phyloP scores from a whole-genome alignment of 179 eudicot species.

The Gypsophila paniculata region DNA sequence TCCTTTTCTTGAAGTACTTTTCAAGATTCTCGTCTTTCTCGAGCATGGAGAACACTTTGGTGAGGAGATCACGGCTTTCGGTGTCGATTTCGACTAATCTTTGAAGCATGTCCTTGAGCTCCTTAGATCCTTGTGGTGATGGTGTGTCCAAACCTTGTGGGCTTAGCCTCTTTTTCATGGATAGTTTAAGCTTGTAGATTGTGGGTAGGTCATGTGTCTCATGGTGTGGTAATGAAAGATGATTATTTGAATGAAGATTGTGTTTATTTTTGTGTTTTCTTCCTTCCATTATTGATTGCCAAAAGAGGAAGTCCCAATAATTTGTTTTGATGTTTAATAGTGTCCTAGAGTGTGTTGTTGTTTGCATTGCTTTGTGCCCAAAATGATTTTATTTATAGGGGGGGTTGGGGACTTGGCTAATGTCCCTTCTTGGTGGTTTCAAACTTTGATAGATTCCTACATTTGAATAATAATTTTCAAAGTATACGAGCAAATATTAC shows the following conservation, averaged over 20 bases:
- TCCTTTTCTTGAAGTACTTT: conserved; percentile 19
- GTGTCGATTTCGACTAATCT: conserved; percentile 30
- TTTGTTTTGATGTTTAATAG: not conserved
- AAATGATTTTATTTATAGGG: not conserved
- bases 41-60: conserved; percentile 26
- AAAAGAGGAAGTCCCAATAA: not conserved
- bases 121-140: conserved; percentile 22
- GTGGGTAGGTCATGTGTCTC: not conserved
- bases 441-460: too few relatives aligned
- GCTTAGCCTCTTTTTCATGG: conserved; percentile 21
- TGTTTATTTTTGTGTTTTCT: not conserved
- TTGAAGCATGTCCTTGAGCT: conserved; percentile 22
- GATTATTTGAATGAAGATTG: not conserved
- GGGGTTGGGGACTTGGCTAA: not conserved
- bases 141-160: conserved; percentile 18
- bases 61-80: conserved; percentile 28
- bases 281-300: conserved; percentile 3
- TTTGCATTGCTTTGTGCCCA: not conserved
- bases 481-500: too few relatives aligned
- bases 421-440: too few relatives aligned
- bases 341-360: not conserved
- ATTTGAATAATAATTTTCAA: too few relatives aligned
- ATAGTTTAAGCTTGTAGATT: conserved; percentile 19
- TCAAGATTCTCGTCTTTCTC: conserved; percentile 33
- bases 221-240: conserved; percentile 10